phyloP scores from a whole-genome alignment of 768 basidiomycete species.

The Lanmaoa pseudosensibilis region DNA sequence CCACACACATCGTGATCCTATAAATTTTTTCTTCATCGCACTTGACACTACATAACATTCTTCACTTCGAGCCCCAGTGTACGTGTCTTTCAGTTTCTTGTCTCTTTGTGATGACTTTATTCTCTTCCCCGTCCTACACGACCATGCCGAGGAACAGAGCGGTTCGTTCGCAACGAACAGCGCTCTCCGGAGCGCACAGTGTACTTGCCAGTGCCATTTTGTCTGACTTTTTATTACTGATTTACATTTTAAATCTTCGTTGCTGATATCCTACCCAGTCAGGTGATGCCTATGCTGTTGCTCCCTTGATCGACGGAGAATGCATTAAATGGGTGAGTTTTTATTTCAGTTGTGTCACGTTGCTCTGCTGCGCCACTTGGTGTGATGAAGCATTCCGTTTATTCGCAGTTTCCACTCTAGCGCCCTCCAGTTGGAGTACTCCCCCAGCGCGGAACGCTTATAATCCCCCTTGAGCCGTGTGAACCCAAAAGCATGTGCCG shows the following conservation, averaged over 20 bases:
- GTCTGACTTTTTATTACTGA: conserved; percentile 51
- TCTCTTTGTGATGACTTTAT: conserved; percentile 61
- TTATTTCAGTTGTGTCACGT: conserved; percentile 3
- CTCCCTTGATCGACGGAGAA: neutral
- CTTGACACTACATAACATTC: neutral
- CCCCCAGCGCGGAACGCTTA: conserved; percentile 70
- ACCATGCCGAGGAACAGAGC: conserved; percentile 84
- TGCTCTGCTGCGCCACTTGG: conserved; percentile 22
- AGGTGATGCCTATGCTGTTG: neutral
- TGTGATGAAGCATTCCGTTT: conserved; percentile 62
- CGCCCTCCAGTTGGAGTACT: conserved; percentile 67
- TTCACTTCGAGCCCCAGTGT: conserved; percentile 6
- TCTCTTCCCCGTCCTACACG: conserved; percentile 93
- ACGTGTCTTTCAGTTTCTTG: conserved; percentile 5
- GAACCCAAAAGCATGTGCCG: conserved; percentile 67
- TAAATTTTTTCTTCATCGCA: conserved; percentile 27
- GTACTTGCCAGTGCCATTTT: conserved; percentile 90
- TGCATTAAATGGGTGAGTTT: conserved; percentile 24
- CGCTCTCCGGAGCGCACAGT: conserved; percentile 59
- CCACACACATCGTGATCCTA: conserved; percentile 24
- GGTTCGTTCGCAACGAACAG: conserved; percentile 77
- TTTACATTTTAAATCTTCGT: neutral
- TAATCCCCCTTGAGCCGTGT: conserved; percentile 64
- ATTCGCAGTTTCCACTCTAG: conserved; percentile 91
- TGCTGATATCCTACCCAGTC: conserved; percentile 15